A percentile compares a stretch with the other conserved stretches of the same genome.
phyloP scores from a whole-genome alignment of 305 asterid genomes.

The Fraxinus angustifolia region DNA sequence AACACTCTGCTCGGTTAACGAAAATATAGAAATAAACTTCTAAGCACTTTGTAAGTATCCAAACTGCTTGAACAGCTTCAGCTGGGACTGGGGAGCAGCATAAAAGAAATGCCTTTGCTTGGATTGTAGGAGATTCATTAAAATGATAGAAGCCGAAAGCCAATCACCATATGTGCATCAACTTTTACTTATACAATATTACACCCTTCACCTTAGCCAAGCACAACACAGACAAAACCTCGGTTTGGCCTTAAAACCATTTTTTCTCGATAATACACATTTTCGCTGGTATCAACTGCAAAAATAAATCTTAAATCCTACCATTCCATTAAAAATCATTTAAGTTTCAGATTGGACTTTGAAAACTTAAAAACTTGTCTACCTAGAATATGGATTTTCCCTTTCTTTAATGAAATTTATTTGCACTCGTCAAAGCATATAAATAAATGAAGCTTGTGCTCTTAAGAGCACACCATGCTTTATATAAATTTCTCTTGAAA shows the following conservation, averaged over 20 bases:
- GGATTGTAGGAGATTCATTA: background rate
- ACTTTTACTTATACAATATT: background rate
- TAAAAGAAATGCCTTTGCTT: conserved; percentile 1
- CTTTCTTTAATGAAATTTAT: background rate
- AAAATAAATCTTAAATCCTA: conserved; percentile 2
- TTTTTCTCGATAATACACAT: background rate
- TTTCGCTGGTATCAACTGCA: conserved; percentile 17
- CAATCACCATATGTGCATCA: background rate
- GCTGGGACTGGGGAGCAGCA: conserved; percentile 3
- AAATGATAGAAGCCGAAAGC: conserved; percentile 7
- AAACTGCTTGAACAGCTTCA: conserved; percentile 1
- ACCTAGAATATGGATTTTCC: conserved; percentile 6
- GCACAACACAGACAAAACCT: background rate
- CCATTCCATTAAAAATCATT: background rate
- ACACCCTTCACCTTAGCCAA: background rate
- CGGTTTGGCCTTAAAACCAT: background rate
- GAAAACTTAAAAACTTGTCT: background rate
- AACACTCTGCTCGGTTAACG: conserved; percentile 11
- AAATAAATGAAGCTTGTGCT: background rate
- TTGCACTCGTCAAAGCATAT: background rate
- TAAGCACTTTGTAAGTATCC: background rate
- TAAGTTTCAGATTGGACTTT: background rate
- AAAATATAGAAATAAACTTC: background rate
- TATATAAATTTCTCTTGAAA: background rate
- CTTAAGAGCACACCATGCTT: conserved; percentile 2